Evolutionary conservation across 768 basidiomycete genomes (phyloP).

Genomic region (Rhizopogon sp.): DNA sequence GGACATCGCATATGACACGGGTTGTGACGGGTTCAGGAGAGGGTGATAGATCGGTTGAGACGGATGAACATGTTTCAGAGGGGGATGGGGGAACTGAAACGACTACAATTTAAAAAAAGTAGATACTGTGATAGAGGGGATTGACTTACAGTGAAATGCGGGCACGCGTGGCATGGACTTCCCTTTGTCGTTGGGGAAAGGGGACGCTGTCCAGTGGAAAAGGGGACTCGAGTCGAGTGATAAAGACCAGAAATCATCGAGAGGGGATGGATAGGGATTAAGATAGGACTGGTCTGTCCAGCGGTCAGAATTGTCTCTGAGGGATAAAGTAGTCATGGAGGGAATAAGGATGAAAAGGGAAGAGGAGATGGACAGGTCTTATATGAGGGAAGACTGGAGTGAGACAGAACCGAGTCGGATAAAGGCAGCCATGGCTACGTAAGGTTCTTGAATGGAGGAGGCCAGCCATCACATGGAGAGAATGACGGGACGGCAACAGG

Average conservation of each 20-base stretch:
- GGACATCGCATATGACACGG: slow-evolving; percentile 59
- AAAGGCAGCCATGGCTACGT: slow-evolving; percentile 24
- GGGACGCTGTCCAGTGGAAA: not conserved
- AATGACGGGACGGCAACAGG: not conserved
- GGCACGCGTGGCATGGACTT: slow-evolving; percentile 5
- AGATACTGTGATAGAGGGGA: not conserved
- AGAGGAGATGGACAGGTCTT: slow-evolving; percentile 15
- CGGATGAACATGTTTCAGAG: slow-evolving; percentile 30
- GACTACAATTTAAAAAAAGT: not conserved
- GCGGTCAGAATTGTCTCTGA: slow-evolving; percentile 9
- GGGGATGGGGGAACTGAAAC: slow-evolving; percentile 39
- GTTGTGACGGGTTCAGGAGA: slow-evolving; percentile 25
- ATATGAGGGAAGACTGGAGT: slow-evolving; percentile 23
- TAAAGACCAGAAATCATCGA: slow-evolving; percentile 14
- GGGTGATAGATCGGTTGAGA: slow-evolving; percentile 19
- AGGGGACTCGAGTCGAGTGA: slow-evolving; percentile 9
- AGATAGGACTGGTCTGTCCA: not conserved
- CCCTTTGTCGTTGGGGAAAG: not conserved
- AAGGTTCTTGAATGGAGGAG: slow-evolving; percentile 17
- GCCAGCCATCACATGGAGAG: slow-evolving; percentile 10
- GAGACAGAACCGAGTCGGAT: slow-evolving; percentile 25
- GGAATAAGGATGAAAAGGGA: slow-evolving; percentile 2
- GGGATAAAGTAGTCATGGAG: slow-evolving; percentile 13
- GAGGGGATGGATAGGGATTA: slow-evolving; percentile 13
- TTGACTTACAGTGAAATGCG: slow-evolving; percentile 22